phyloP scores from a whole-genome alignment of 331 rosid species.

The Phaseolus coccineus region DNA sequence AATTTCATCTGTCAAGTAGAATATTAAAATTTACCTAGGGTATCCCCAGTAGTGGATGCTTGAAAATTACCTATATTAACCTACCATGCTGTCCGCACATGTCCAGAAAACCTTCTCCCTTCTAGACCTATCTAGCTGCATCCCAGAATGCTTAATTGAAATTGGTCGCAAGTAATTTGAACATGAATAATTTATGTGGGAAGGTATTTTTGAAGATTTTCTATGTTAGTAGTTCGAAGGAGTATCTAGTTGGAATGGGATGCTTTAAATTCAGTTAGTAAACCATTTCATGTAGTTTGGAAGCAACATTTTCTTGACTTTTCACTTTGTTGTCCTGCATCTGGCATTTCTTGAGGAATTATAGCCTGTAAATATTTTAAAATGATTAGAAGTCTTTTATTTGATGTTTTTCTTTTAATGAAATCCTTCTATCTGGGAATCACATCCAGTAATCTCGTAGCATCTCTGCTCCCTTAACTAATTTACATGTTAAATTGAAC shows the following conservation, averaged over 20 bases:
- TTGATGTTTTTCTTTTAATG: background rate
- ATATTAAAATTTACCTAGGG: background rate
- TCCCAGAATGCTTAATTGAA: background rate
- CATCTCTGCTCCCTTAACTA: background rate
- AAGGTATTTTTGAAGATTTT: background rate
- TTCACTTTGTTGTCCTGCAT: background rate
- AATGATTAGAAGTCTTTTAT: background rate
- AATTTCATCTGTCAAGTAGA: background rate
- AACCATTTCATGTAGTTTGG: background rate
- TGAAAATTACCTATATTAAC: background rate
- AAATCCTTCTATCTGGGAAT: background rate
- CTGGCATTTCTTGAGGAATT: background rate
- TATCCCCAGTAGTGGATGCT: background rate
- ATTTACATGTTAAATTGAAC: constrained; percentile 23
- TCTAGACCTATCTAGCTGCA: constrained; percentile 9
- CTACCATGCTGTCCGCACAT: background rate
- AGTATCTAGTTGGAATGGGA: background rate
- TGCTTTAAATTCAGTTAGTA: background rate
- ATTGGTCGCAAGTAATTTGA: background rate
- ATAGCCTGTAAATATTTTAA: background rate
- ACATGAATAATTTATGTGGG: background rate
- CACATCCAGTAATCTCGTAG: background rate
- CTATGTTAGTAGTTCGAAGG: background rate
- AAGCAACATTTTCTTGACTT: background rate
- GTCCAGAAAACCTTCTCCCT: background rate